These are phyloP conservation scores for Davidsoniella virescens DNA, from an alignment of 2,329 filamentous ascomycete genomes.

Conservation along the genomic window DNA sequence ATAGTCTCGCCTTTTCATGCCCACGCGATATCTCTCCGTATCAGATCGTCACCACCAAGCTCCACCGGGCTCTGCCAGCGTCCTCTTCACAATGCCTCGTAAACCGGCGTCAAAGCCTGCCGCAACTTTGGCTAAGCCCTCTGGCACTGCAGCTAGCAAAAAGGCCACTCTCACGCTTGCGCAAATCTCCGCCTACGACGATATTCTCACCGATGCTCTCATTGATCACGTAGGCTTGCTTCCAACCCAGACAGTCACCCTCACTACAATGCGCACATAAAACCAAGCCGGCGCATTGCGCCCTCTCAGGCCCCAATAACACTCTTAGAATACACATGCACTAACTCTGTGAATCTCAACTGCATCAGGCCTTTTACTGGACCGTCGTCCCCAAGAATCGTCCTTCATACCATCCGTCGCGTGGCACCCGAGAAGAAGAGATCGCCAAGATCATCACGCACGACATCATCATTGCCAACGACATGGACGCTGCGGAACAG, in stretches of 20 bases:
- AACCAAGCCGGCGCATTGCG: not conserved
- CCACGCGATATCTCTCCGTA: not conserved
- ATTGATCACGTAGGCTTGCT: constrained; percentile 67
- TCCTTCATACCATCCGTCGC: constrained; percentile 66
- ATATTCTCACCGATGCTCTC: constrained; percentile 85
- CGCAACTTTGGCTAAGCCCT: not conserved
- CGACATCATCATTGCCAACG: constrained; percentile 58
- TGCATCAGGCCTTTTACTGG: constrained; percentile 76
- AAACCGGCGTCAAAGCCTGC: not conserved
- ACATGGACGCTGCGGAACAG: constrained; percentile 53
- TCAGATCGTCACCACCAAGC: too few relatives aligned
- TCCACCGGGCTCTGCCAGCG: too few relatives aligned
- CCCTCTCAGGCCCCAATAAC: constrained; percentile 1
- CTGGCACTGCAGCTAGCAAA: constrained; percentile 22
- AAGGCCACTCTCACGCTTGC: constrained; percentile 66
- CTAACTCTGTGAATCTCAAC: not conserved
- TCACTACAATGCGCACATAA: too few relatives aligned
- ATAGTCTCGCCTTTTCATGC: too few relatives aligned
- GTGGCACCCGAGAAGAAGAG: constrained; percentile 54
- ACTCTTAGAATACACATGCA: constrained; percentile 15
- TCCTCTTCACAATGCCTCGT: constrained; percentile 3
- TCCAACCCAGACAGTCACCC: not conserved
- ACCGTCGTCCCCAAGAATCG: constrained; percentile 90
- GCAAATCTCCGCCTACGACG: constrained; percentile 85
- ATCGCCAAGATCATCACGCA: constrained; percentile 44